Percentiles rank a stretch among this genome's conserved stretches.
Evolutionary conservation across 129 eudicot species (phyloP).

Genomic region (Rutidosis leptorrhynchoides): DNA sequence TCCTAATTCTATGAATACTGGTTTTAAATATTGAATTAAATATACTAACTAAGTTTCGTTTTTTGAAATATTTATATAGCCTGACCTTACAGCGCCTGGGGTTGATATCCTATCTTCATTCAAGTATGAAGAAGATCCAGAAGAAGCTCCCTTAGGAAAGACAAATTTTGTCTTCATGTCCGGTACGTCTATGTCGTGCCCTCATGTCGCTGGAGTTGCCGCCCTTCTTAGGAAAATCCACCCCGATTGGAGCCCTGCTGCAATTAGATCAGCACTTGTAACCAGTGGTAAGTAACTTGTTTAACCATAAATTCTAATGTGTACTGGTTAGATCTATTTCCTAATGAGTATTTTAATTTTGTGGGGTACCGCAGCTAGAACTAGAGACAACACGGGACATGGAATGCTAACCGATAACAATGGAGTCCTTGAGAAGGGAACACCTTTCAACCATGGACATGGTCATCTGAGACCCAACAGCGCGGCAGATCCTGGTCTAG

Average conservation of each 20-base stretch:
- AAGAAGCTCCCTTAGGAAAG: no score
- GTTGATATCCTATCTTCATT: conserved; percentile 69
- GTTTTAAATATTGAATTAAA: no score
- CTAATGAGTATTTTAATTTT: no score
- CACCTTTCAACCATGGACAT: conserved; percentile 66
- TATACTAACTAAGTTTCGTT: not conserved
- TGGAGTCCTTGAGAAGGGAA: conserved; percentile 44
- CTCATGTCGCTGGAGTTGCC: conserved; percentile 74
- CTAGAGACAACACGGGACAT: conserved; percentile 48
- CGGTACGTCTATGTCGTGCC: conserved; percentile 93
- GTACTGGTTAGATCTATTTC: no score
- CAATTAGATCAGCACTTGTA: conserved; percentile 68
- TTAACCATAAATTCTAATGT: no score
- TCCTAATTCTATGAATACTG: not conserved
- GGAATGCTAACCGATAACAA: conserved; percentile 48
- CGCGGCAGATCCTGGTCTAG: conserved; percentile 75
- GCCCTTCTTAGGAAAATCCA: conserved; percentile 69
- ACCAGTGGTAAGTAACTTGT: conserved; percentile 68
- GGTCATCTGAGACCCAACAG: conserved; percentile 71
- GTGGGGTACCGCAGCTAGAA: conserved; percentile 72
- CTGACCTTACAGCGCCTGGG: conserved; percentile 83
- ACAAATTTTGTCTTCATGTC: conserved; percentile 54
- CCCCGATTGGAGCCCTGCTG: conserved; percentile 83
- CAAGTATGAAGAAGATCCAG: conserved; percentile 58
- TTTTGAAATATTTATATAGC: conserved; percentile 37